Percentiles rank a stretch among this genome's conserved stretches.
These are phyloP conservation scores for Pseudonitzschia delicatissima DNA, from an alignment of 108 stramenopile genomes.

Conservation along the genomic window DNA sequence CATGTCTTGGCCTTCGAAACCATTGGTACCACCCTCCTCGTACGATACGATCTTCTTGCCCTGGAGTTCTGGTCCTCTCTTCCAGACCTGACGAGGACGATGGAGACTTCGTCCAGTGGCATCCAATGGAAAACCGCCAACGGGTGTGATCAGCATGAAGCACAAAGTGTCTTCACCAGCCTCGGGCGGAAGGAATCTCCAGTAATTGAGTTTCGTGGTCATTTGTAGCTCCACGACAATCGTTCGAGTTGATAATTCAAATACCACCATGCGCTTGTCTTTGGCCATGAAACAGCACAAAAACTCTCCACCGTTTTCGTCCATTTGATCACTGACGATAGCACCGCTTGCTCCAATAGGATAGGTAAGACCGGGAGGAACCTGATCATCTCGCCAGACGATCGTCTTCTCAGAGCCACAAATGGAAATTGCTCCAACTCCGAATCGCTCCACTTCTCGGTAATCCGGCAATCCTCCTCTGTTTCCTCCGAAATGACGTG, in stretches of 20 bases:
- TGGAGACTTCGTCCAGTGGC: too few relatives aligned
- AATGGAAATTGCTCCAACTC: conserved; percentile 79
- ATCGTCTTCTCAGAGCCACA: conserved; percentile 88
- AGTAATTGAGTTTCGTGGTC: conserved; percentile 91
- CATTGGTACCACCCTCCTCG: conserved; percentile 89
- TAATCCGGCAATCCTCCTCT: conserved; percentile 69
- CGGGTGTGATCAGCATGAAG: conserved; percentile 84
- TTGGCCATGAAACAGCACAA: conserved; percentile 88
- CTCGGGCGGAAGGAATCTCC: conserved; percentile 85
- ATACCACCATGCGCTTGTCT: conserved; percentile 84
- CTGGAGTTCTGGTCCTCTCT: conserved; percentile 68
- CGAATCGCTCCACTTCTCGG: conserved; percentile 46
- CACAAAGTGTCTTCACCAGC: conserved; percentile 72
- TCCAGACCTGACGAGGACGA: conserved; percentile 86
- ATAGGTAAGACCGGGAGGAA: conserved; percentile 76
- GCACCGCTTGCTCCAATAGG: conserved; percentile 88
- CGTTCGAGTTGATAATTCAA: conserved; percentile 71
- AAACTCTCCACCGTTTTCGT: conserved; percentile 75
- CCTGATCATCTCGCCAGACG: conserved; percentile 68
- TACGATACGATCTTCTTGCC: conserved; percentile 85
- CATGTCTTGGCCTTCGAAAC: conserved; percentile 56
- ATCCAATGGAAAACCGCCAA: conserved; percentile 86
- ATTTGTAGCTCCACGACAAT: conserved; percentile 88
- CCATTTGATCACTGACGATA: conserved; percentile 81
- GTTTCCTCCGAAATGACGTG: conserved; percentile 87